These are phyloP conservation scores for Eucalyptus paniculata DNA, from an alignment of 345 rosid species.

Conservation along the genomic window DNA sequence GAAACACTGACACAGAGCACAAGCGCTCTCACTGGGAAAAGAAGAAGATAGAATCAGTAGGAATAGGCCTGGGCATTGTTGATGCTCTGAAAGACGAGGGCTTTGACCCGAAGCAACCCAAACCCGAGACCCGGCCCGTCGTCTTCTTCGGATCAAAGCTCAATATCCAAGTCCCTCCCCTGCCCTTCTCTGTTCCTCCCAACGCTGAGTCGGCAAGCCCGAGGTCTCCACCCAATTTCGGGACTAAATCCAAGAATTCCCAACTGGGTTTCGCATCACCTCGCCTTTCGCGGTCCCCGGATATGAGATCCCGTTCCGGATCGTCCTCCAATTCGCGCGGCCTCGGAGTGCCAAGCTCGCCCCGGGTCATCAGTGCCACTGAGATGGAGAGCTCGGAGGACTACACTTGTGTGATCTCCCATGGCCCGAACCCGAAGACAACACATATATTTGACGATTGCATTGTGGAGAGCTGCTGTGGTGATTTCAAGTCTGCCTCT, in stretches of 20 bases:
- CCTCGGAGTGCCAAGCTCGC: neutral
- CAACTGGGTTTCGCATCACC: neutral
- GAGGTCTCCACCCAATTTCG: constrained; percentile 54
- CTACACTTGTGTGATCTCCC: constrained; percentile 84
- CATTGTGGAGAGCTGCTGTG: constrained; percentile 48
- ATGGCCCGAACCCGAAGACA: constrained; percentile 83
- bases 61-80: constrained; percentile 53
- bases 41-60: constrained; percentile 17
- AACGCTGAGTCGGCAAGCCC: constrained; percentile 25
- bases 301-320: neutral
- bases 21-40: neutral
- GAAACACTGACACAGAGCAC: neutral
- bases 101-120: constrained; percentile 21
- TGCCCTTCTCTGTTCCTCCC: constrained; percentile 8
- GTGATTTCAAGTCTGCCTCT: neutral
- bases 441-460: constrained; percentile 84
- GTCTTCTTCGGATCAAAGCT: constrained; percentile 63
- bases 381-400: constrained; percentile 90
- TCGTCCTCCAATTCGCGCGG: neutral
- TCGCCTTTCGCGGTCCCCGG: neutral
- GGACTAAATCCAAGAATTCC: constrained; percentile 47
- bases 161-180: constrained; percentile 65
- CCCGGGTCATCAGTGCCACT: neutral
- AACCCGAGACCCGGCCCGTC: constrained; percentile 38
- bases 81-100: constrained; percentile 45